phyloP scores from a whole-genome alignment of 306 rosid species.

The Lathyrus aphaca region DNA sequence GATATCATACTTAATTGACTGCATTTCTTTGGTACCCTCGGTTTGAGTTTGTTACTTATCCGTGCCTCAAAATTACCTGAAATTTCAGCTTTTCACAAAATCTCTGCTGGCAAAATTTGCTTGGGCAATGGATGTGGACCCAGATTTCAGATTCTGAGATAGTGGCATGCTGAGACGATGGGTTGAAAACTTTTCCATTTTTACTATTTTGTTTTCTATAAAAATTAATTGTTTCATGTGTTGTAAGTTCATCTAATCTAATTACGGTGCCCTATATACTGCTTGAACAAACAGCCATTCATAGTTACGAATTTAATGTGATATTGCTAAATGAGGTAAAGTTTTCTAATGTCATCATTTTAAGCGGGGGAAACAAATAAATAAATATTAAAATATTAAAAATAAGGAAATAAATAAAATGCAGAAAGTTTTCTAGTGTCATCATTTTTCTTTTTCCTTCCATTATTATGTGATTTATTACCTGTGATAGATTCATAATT shows the following conservation, averaged over 20 bases:
- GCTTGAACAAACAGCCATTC: conserved; percentile 38
- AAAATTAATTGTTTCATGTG: conserved; percentile 36
- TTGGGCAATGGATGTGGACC: conserved; percentile 98
- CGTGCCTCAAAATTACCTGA: conserved; percentile 23
- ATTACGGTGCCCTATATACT: conserved; percentile 52
- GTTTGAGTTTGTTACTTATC: conserved; percentile 7
- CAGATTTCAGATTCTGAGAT: conserved; percentile 90
- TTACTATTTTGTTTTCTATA: conserved; percentile 48
- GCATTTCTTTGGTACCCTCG: neutral
- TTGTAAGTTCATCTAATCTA: conserved; percentile 81
- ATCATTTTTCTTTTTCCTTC: too few relatives aligned
- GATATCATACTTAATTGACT: conserved; percentile 20
- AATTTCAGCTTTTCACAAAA: conserved; percentile 85
- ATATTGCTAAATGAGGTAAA: conserved; percentile 46
- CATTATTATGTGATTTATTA: too few relatives aligned
- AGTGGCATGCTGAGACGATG: conserved; percentile 33
- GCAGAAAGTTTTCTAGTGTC: conserved; percentile 19
- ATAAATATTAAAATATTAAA: too few relatives aligned
- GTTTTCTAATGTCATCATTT: conserved; percentile 12
- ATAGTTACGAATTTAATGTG: conserved; percentile 40
- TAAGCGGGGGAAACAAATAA: too few relatives aligned
- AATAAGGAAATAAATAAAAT: too few relatives aligned
- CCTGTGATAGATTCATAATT: too few relatives aligned
- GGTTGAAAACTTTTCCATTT: conserved; percentile 32
- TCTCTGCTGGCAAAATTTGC: conserved; percentile 84